These are phyloP conservation scores for Sporothrix humicola DNA, from an alignment of 2,329 filamentous ascomycete genomes.

Conservation along the genomic window DNA sequence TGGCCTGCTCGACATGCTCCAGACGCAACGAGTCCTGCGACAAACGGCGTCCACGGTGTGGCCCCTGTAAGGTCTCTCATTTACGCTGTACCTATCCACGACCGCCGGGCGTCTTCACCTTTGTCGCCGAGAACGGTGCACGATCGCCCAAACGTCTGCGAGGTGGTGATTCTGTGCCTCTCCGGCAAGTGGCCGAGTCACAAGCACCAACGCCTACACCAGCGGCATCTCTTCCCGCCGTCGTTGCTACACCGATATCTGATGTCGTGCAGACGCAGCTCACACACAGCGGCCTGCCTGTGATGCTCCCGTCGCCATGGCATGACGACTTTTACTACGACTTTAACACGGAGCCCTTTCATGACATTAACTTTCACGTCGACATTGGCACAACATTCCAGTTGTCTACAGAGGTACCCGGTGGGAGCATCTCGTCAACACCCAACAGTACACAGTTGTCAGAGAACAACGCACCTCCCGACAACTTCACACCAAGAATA, in stretches of 20 bases:
- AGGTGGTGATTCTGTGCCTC: background rate
- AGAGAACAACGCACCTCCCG: background rate
- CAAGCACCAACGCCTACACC: background rate
- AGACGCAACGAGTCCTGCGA: conserved; percentile 20
- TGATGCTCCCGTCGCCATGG: conserved; percentile 17
- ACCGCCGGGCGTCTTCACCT: conserved; percentile 9
- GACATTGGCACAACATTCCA: background rate
- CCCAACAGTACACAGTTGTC: too few species aligned
- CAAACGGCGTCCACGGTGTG: conserved; percentile 9
- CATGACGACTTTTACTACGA: conserved; percentile 27
- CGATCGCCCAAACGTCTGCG: background rate
- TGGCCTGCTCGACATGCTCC: conserved; percentile 19
- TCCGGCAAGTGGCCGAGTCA: background rate
- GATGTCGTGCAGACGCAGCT: background rate
- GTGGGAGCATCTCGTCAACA: too few species aligned
- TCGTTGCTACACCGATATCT: background rate
- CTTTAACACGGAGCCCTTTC: conserved; percentile 22
- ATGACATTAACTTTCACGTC: conserved; percentile 17
- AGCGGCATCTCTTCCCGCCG: background rate
- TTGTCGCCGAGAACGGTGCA: background rate
- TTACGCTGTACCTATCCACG: conserved; percentile 5
- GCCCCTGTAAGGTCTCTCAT: background rate
- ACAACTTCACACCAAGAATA: background rate
- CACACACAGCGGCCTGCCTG: background rate
- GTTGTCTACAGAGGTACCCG: too few species aligned